phyloP scores from a whole-genome alignment of 2,329 filamentous ascomycete genomes.

The Talaromyces marneffei region DNA sequence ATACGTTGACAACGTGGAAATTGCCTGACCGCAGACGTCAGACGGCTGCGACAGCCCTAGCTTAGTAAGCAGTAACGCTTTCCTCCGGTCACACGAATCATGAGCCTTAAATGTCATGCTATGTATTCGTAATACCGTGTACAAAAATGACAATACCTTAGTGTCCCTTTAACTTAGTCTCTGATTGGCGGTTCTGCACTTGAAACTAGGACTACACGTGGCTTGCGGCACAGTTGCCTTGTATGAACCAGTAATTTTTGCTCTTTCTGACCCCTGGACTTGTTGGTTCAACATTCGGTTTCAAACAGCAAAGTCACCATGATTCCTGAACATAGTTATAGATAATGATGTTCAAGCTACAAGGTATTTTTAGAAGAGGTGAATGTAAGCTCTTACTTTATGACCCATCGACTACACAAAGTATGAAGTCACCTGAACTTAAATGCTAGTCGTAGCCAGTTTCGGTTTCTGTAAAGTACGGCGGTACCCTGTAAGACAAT shows the following conservation, averaged over 20 bases:
- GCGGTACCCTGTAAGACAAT: not conserved
- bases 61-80: not conserved
- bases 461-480: not conserved
- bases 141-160: not conserved
- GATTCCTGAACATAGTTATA: no score
- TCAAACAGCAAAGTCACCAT: not conserved
- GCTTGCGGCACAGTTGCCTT: conserved; percentile 1
- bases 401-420: not conserved
- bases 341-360: not conserved
- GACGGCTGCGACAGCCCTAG: not conserved
- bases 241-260: not conserved
- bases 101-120: not conserved
- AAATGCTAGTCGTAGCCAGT: not conserved
- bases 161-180: conserved; percentile 22
- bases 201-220: conserved; percentile 3
- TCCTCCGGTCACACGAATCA: not conserved
- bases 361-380: not conserved
- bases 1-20: not conserved
- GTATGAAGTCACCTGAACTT: no score
- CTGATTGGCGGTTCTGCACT: not conserved
- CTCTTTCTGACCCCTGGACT: not conserved
- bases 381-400: not conserved
- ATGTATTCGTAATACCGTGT: not conserved
- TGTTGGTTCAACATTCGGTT: not conserved
- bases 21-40: not conserved